Conservation (phyloP, 2,329 filamentous ascomycete genomes). For the Colletotrichum chlorophyti region DNA sequence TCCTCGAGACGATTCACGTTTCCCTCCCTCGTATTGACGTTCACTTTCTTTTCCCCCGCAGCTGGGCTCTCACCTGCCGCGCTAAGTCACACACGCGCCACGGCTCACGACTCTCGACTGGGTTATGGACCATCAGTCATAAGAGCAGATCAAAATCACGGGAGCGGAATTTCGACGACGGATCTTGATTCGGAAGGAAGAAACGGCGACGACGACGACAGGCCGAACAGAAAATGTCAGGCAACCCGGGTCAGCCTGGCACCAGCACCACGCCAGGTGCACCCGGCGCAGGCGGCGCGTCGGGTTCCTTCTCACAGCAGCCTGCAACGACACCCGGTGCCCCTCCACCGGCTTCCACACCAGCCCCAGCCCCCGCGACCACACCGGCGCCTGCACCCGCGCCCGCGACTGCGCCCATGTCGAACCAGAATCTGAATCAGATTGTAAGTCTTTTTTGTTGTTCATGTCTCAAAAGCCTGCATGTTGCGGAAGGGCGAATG, state of each 20-base stretch:
- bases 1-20: too few species aligned
- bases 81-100: background rate
- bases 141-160: background rate
- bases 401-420: conserved; percentile 56
- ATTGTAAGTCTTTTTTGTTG: conserved; percentile 71
- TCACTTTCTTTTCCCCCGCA: too few species aligned
- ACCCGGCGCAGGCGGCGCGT: conserved; percentile 7
- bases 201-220: too few species aligned
- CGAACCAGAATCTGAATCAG: conserved; percentile 91
- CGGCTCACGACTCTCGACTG: background rate
- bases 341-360: conserved; percentile 36
- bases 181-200: background rate
- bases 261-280: conserved; percentile 10
- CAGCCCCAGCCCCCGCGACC: conserved; percentile 37
- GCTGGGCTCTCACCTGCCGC: background rate
- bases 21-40: too few species aligned
- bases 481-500: background rate
- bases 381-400: conserved; percentile 29
- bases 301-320: conserved; percentile 17
- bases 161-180: too few species aligned
- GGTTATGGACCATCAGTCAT: conserved; percentile 1
- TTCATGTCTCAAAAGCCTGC: too few species aligned
- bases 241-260: conserved; percentile 17
- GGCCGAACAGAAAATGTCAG: conserved; percentile 14
- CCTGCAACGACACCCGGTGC: conserved; percentile 13